Conservation (phyloP, 1,284 basidiomycete genomes). For the Peniophora sp. region DNA sequence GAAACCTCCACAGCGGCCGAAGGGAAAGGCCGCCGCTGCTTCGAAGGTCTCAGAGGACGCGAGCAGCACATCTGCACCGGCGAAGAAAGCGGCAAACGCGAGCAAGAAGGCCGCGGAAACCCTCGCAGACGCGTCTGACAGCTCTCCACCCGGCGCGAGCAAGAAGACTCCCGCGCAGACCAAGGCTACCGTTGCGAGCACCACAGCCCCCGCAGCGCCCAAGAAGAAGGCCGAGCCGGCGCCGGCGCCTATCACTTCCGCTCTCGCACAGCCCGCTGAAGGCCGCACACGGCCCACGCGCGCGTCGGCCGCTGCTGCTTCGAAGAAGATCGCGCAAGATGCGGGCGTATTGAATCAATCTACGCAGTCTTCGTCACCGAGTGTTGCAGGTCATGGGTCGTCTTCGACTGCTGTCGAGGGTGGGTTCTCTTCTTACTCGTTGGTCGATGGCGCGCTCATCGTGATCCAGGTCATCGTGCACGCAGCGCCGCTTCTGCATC, state of each 20-base stretch:
- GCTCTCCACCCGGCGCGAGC: neutral
- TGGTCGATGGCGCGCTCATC: neutral
- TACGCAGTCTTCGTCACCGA: neutral
- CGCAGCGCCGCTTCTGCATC: neutral
- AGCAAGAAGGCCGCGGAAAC: neutral
- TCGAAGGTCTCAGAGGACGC: too few relatives aligned
- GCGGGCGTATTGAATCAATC: neutral
- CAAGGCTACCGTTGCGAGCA: neutral
- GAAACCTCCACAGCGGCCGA: too few relatives aligned
- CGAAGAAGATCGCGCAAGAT: neutral
- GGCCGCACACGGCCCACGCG: neutral
- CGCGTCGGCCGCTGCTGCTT: neutral
- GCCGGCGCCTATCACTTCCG: neutral
- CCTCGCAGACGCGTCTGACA: neutral
- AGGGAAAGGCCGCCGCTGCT: too few relatives aligned
- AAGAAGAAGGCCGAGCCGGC: neutral
- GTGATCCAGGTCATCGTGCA: neutral
- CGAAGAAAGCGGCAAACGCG: too few relatives aligned
- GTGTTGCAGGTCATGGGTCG: neutral
- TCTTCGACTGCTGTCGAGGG: neutral
- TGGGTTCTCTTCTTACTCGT: neutral
- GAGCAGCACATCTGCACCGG: too few relatives aligned
- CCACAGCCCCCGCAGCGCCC: neutral
- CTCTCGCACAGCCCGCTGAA: neutral
- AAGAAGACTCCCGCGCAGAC: neutral